Conservation (phyloP, 441 rosid species). For the Adansonia rubrostipa region DNA sequence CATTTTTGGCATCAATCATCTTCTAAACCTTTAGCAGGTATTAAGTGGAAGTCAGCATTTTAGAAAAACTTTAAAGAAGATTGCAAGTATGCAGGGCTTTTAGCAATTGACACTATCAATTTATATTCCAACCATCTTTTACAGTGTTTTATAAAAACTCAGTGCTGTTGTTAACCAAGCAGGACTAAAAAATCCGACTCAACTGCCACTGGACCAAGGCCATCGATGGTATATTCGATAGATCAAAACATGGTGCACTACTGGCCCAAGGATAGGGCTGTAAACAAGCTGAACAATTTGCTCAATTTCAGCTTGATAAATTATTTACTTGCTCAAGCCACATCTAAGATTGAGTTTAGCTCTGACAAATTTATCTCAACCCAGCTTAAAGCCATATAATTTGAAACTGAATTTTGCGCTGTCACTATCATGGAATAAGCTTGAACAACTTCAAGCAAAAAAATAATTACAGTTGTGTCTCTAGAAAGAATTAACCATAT, state of each 20-base stretch:
- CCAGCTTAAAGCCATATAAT: not conserved
- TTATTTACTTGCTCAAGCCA: not conserved
- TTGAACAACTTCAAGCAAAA: not conserved
- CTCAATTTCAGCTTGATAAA: constrained; percentile 12
- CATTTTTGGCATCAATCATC: not conserved
- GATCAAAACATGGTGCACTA: not conserved
- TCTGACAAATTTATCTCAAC: not conserved
- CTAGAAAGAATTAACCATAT: not conserved
- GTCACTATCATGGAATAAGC: not conserved
- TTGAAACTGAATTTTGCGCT: not conserved
- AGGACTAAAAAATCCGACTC: not conserved
- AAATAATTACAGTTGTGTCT: not conserved
- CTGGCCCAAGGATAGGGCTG: not conserved
- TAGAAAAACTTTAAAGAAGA: not conserved
- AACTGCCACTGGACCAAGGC: not conserved
- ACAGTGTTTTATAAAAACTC: not conserved
- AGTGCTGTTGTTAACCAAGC: not conserved
- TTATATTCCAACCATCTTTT: not conserved
- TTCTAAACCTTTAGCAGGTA: not conserved
- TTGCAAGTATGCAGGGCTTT: not conserved
- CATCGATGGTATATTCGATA: not conserved
- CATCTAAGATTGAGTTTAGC: not conserved
- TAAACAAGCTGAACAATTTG: not conserved
- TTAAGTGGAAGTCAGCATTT: not conserved
- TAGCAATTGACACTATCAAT: not conserved